Base-by-base conservation (phyloP, 2,329 filamentous ascomycete genomes). In the Colletotrichum tropicicola region DNA sequence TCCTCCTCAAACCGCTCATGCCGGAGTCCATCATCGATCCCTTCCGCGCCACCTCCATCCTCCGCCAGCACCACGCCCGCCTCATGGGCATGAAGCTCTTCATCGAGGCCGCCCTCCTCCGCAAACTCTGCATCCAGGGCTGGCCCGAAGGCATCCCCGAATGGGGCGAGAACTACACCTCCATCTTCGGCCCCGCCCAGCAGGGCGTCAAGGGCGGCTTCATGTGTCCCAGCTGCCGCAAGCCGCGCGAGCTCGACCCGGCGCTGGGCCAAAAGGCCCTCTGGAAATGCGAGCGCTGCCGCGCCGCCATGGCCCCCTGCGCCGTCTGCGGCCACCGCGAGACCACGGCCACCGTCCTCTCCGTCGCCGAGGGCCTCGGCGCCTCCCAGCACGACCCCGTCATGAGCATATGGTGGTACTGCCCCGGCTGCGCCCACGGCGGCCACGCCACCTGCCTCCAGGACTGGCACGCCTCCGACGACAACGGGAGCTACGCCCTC, bases 371-470 rank as follows among this genome's bases (percentile, higher is more conserved):
- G 3, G 64, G 52, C 17, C 12, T 62, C 17, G 23, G 7, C 12
- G n/a, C n/a, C 13, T 2, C 55, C 21, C 51, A 59, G 2, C 68
- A 73, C 4, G 72, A 74, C 5, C 69, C 73, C 1, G 70, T 77
- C 5, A 68, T 83, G 27, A 76, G 79, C 0, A 82, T 82, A 2
- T 91, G 88, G 88, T 90, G 86, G 86, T 87, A 87, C 69, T 91
- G 88, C 62, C 83, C 85, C 1, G 85, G 84, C 12, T 91, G 88
- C 69, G 82, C 82, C 1, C 88, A 91, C 69, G 88, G 88, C 27
- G 88, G 88, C 0, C 88, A 91, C 72, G 81, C 85, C 0, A 82
- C 83, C 0, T 91, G 88, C 62, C 79, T 91, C 1, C 81, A 85
- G 57, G 80, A 80, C 2, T 91, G 88, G 88, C 88, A 90, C 72